Evolutionary conservation across 495 filamentous ascomycete species (phyloP).

Genomic region (Chaetomium fimeti): DNA sequence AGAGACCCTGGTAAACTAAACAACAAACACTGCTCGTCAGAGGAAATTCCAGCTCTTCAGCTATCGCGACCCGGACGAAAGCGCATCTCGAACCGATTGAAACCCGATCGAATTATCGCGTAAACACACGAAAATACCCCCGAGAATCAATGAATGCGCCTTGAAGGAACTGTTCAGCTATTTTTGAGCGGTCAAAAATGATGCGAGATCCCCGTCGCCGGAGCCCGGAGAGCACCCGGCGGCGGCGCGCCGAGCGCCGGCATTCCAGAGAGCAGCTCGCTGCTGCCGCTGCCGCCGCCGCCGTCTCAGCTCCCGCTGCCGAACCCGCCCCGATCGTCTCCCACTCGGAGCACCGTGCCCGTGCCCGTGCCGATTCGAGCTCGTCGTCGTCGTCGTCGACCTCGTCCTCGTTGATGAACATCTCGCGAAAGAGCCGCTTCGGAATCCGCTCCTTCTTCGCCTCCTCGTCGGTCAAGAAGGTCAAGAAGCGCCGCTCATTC

Average conservation of each 20-base stretch:
- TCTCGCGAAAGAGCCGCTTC: conserved; percentile 45
- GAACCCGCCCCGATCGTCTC: conserved; percentile 45
- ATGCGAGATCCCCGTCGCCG: conserved; percentile 49
- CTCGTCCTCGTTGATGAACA: conserved; percentile 49
- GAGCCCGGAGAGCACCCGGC: conserved; percentile 51
- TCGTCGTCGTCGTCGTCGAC: conserved; percentile 44
- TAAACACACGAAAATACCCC: conserved; percentile 11
- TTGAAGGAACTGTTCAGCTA: conserved; percentile 18
- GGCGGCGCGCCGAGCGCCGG: conserved; percentile 49
- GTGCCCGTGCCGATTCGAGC: conserved; percentile 41
- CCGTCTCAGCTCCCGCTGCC: conserved; percentile 36
- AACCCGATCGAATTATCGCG: conserved; percentile 16
- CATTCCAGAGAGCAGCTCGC: conserved; percentile 48
- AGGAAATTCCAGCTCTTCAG: neutral
- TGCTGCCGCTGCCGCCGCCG: conserved; percentile 37
- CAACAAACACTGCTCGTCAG: conserved; percentile 16
- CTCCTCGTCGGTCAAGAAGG: conserved; percentile 41
- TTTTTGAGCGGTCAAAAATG: conserved; percentile 33
- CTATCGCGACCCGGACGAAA: conserved; percentile 11
- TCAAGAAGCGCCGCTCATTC: conserved; percentile 45
- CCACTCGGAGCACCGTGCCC: conserved; percentile 21
- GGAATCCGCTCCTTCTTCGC: conserved; percentile 48
- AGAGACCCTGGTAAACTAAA: conserved; percentile 1
- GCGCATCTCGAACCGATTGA: conserved; percentile 2
- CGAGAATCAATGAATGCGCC: conserved; percentile 31